These are phyloP conservation scores for Cinchona pubescens DNA, from an alignment of 257 asterid species.

Conservation along the genomic window DNA sequence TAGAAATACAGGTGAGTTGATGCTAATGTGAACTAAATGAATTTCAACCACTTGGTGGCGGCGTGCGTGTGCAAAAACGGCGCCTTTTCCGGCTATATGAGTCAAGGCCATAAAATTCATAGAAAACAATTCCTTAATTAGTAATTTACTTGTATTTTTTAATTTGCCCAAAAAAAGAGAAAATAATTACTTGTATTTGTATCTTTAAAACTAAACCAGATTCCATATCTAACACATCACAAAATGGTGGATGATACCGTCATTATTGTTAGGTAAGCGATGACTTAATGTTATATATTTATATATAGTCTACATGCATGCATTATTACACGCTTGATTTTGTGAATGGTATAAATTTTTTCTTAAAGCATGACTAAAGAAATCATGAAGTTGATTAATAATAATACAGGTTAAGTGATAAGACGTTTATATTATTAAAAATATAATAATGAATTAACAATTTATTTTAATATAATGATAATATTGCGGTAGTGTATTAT, in stretches of 20 bases:
- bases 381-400: too few relatives aligned
- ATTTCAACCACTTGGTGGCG: background rate
- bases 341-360: background rate
- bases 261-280: conserved; percentile 10
- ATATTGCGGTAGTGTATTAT: too few relatives aligned
- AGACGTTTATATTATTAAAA: too few relatives aligned
- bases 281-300: background rate
- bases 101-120: background rate
- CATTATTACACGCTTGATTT: background rate
- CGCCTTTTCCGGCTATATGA: background rate
- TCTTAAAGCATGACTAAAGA: background rate
- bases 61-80: conserved; percentile 8
- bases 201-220: background rate
- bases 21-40: background rate
- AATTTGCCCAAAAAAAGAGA: too few relatives aligned
- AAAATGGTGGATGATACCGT: background rate
- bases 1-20: background rate
- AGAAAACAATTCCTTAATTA: too few relatives aligned
- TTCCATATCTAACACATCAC: background rate
- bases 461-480: too few relatives aligned
- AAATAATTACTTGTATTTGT: background rate
- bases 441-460: too few relatives aligned
- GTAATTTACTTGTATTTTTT: too few relatives aligned
- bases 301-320: background rate
- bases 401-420: too few relatives aligned